phyloP scores from a whole-genome alignment of 192 early-diverging fungal species.

The Chytriomyces sp. region DNA sequence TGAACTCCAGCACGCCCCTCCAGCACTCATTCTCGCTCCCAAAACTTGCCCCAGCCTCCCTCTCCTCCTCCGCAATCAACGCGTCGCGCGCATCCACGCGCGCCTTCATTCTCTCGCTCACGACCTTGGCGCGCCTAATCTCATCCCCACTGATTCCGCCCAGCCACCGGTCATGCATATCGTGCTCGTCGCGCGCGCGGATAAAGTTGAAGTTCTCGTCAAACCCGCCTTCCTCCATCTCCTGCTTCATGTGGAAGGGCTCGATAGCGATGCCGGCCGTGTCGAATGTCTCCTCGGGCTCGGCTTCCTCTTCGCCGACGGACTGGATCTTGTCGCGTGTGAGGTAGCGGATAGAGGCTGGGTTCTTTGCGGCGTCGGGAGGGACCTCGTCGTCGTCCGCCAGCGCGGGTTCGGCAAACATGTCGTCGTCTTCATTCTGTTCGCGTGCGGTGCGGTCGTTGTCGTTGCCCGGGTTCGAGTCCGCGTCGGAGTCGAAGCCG shows the following conservation, averaged over 20 bases:
- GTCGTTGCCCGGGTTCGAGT: constrained; percentile 7
- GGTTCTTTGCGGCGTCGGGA: constrained; percentile 16
- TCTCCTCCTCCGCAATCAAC: constrained; percentile 5
- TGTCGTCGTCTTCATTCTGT: constrained; percentile 41
- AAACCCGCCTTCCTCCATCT: constrained; percentile 59
- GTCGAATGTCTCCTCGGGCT: constrained; percentile 26
- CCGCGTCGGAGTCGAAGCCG: constrained; percentile 38
- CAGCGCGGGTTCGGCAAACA: constrained; percentile 39
- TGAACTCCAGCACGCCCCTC: constrained; percentile 26
- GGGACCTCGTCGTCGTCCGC: too few relatives aligned
- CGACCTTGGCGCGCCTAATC: constrained; percentile 44
- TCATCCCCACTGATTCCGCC: constrained; percentile 52
- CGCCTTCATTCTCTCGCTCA: constrained; percentile 31
- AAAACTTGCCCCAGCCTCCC: too few relatives aligned
- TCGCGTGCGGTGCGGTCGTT: constrained; percentile 23
- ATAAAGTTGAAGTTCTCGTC: constrained; percentile 58
- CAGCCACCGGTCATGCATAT: constrained; percentile 58
- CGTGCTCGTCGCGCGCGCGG: constrained; percentile 52
- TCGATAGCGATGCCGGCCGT: constrained; percentile 45
- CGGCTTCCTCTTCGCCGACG: constrained; percentile 28
- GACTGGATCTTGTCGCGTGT: constrained; percentile 31
- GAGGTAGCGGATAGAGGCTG: constrained; percentile 28
- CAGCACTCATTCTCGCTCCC: constrained; percentile 16
- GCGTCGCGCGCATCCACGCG: constrained; percentile 30
- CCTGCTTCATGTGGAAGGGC: constrained; percentile 63